phyloP scores from a whole-genome alignment of 2,329 filamentous ascomycete species.

The Blumeria graminis region DNA sequence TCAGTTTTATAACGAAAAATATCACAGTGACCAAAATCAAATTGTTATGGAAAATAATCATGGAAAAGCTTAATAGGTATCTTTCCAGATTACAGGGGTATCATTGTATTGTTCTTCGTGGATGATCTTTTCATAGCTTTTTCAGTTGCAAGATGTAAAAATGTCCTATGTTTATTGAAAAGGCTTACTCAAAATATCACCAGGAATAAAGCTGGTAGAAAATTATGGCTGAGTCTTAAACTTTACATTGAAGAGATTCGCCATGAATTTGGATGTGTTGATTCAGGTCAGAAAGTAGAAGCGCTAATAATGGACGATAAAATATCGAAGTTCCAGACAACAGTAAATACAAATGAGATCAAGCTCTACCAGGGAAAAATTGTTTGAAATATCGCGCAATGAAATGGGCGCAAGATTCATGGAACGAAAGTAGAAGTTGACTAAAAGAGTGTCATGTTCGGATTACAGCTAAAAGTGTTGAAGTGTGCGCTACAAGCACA shows the following conservation, averaged over 20 bases:
- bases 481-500: too few species aligned
- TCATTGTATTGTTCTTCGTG: background rate
- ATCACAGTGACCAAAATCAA: background rate
- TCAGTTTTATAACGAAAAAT: background rate
- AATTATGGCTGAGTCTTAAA: background rate
- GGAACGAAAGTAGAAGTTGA: too few species aligned
- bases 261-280: background rate
- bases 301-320: background rate
- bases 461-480: too few species aligned
- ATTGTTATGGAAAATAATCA: too few species aligned
- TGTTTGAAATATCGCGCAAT: too few species aligned
- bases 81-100: background rate
- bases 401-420: too few species aligned
- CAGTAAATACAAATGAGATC: background rate
- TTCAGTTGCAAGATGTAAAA: background rate
- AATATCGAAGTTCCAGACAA: background rate
- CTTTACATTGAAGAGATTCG: background rate
- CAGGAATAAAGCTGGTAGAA: background rate
- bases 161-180: background rate
- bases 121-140: background rate
- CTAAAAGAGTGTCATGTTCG: too few species aligned
- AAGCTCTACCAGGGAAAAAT: background rate
- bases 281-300: background rate
- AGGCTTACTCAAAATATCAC: background rate
- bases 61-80: background rate